These are phyloP conservation scores for Verticillium isaacii DNA, from an alignment of 2,329 filamentous ascomycete species.

Conservation along the genomic window DNA sequence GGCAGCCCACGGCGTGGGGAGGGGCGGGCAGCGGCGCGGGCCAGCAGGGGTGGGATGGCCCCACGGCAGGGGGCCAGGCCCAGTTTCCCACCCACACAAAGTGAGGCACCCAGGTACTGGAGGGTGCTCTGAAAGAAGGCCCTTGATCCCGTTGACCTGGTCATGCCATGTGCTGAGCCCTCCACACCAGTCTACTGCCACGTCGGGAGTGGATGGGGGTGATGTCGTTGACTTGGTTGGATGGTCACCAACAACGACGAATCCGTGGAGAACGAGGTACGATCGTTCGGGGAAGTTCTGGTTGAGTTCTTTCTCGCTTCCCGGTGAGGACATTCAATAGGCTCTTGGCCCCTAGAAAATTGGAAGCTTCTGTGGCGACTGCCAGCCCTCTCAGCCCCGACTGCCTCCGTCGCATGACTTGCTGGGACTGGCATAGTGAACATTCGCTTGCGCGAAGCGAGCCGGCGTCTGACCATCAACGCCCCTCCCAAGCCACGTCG, in stretches of 20 bases:
- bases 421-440: no score
- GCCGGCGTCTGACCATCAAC: not conserved
- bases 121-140: not conserved
- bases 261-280: no score
- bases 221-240: not conserved
- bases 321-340: no score
- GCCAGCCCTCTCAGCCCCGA: no score
- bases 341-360: no score
- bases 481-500: not conserved
- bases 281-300: no score
- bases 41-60: not conserved
- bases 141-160: not conserved
- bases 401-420: no score
- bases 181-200: not conserved
- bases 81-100: not conserved
- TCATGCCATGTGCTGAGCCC: not conserved
- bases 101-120: no score
- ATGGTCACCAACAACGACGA: no score
- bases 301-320: no score
- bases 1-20: slow-evolving; percentile 4
- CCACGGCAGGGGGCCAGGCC: no score
- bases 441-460: not conserved
- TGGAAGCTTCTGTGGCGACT: no score
- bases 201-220: not conserved
- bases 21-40: not conserved